Evolutionary conservation across 1,139 yeast genomes (phyloP), one percentile per base, ranked within the genome.

Genomic region (Hyphopichia khmerensis): DNA sequence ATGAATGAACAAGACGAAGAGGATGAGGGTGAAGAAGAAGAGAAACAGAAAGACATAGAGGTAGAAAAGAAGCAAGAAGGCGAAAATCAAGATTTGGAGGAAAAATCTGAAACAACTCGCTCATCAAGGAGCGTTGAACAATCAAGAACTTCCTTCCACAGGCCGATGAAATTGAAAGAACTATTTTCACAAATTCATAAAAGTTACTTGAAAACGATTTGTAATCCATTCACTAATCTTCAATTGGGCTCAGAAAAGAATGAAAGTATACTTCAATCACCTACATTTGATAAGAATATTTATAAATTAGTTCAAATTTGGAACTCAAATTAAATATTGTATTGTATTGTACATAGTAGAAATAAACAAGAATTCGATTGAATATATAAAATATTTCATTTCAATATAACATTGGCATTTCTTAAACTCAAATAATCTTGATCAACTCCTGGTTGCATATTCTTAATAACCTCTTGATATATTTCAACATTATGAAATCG

Each of bases 391-490:
- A 5, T 21, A 21, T 21, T 49, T 79, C 55, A 72, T 56, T 72
- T 84, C 59, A 91, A 72, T 8, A 91, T 80, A 18, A 91, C 91
- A 59, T 90, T 87, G 33, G 96, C 98, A 38, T 89, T 90, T 52
- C 99, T 75, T 49, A 93, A 70, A 52, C 87, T 87, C 57, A 93
- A 72, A 60, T 90, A 93, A 61, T 89, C 96, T 64, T 93, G 98
- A 64, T 93, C 98, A 16, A 87, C 88, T 23, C 97, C 96, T 1
- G 95, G 87, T 1, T 91, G 84, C 82, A 93, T 80, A 48, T 81
- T 80, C 59, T 82, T 83, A 46, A 87, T 79, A 21, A 89, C 87
- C 46, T 84, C 77, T 43, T 84, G 87, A 62, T 81, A 93, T 29
- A 95, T 83, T 62, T 93, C 99, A 40, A 81, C 82, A 57, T 93